Evolutionary conservation across 768 basidiomycete species (phyloP), one percentile per base, ranked within the genome.

Genomic region (Trametopsis cervina): DNA sequence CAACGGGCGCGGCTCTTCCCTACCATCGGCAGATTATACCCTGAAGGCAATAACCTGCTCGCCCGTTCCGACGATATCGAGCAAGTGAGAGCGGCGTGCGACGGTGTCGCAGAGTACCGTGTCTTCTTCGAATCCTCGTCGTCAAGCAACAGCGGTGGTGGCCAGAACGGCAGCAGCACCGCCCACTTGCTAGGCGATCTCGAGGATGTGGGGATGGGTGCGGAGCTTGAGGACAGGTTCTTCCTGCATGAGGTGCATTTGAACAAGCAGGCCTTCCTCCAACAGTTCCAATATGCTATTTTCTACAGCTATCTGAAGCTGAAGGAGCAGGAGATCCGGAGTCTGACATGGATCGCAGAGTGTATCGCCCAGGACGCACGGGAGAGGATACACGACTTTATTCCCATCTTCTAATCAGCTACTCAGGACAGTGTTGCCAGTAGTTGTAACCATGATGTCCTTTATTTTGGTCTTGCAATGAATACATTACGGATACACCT

Each of bases 281-380:
- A 97, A 68, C 84, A 99, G 71, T 98, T 97, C 75, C 93, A 97
- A 66, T 84, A 86, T 59, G 89, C 86, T 35, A 82, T 95, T 27
- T 97, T 92, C 63, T 93, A 89, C 63, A 83, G 83, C 61, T 97
- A 94, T 63, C 77, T 96, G 66, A 90, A 89, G 68, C 69, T 91
- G 67, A 90, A 89, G 72, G 89, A 92, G 67, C 86, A 90, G 71
- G 89, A 93, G 69, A 86, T 91, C 52, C 74, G 89, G 53, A 90
- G 87, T 58, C 59, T 93, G 57, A 89, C 86, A 23, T 92, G 89
- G 90, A 93, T 96, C 67, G 91, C 92, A 46, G 95, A 98, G 71
- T 97, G 95, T 67, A 96, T 98, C 57, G 93, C 93, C 7, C 95
- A 97, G 72, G 85, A 95, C 69, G 92, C 93, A 38, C 83, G 85